phyloP scores from a whole-genome alignment of 2,329 filamentous ascomycete genomes.

The Epichloe bromicola region DNA sequence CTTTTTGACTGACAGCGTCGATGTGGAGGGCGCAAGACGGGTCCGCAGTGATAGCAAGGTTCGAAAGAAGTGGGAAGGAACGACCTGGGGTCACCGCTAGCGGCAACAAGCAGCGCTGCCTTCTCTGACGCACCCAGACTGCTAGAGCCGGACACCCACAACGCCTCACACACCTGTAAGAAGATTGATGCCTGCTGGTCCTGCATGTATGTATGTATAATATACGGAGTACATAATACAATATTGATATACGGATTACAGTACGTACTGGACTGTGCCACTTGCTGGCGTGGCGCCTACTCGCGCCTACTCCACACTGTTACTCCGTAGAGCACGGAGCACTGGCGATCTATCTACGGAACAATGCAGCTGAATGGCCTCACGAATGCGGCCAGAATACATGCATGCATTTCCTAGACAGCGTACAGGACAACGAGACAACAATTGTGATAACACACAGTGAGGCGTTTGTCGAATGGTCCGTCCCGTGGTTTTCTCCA shows the following conservation, averaged over 20 bases:
- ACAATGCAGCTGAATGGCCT: not conserved
- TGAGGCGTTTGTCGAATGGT: not conserved
- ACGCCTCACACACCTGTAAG: no score
- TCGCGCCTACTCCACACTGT: no score
- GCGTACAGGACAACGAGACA: no score
- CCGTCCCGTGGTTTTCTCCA: not conserved
- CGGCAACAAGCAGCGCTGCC: not conserved
- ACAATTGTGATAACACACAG: not conserved
- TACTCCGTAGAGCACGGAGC: not conserved
- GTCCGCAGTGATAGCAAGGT: not conserved
- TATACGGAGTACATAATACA: no score
- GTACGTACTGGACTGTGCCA: no score
- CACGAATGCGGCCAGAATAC: not conserved
- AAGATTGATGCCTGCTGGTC: no score
- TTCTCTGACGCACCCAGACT: not conserved
- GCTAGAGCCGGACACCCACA: no score
- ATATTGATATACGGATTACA: no score
- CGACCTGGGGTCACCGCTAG: constrained; percentile 1
- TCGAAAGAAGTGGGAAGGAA: constrained; percentile 2
- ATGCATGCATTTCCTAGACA: no score
- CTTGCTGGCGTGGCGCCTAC: no score
- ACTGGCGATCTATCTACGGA: not conserved
- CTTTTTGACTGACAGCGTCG: not conserved
- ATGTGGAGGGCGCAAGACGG: not conserved
- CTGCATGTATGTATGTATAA: no score